Evolutionary conservation across 129 eudicot genomes (phyloP), one percentile per base, ranked within the genome.

Genomic region (Escallonia herrerae): DNA sequence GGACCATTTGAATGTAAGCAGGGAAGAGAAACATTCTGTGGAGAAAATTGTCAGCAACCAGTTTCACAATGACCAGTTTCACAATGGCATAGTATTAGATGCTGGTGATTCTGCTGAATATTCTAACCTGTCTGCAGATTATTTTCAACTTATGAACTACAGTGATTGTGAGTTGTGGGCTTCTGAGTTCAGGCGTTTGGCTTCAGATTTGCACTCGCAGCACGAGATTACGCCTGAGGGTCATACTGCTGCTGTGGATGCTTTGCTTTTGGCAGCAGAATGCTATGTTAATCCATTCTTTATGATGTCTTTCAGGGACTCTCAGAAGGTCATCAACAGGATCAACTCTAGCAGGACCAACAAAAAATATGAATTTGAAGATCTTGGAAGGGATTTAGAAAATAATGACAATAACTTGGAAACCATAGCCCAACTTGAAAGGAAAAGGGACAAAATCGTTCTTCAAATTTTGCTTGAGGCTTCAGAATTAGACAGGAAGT

Each of bases 211-310:
- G 83, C 82, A 81, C 62, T 85, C 87, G 40, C 87, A 81, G 73
- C 59, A 67, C 56, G 81, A 77, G 56, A 68, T 70, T 53, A 73
- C 82, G 39, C 82, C 73, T 5, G 96, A 91, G 81, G 80, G 89
- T 67, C 96, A 91, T 56, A 76, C 67, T 74, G 95, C 95, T 71
- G 89, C 96, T 56, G 69, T 88, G 33, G 98, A 91, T 77, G 84
- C 98, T 72, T 79, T 91, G 83, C 84, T 91, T 67, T 68, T 91
- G 69, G 95, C 96, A 38, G 98, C 98, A 49, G 98, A 91, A 56
- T 91, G 98, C 66, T 85, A 87, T 70, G 76, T 85, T 12, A 88
- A 87, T 85, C 98, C 98, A 58, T 83, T 74, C 81, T 82, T 85
- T 78, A 65, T 83, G 82, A 70, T 70, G 75, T 76, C 94, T 67